Evolutionary conservation across 148 eudicot species (phyloP), one percentile per base, ranked within the genome.

Genomic region (Vaccinium vitisidaea): DNA sequence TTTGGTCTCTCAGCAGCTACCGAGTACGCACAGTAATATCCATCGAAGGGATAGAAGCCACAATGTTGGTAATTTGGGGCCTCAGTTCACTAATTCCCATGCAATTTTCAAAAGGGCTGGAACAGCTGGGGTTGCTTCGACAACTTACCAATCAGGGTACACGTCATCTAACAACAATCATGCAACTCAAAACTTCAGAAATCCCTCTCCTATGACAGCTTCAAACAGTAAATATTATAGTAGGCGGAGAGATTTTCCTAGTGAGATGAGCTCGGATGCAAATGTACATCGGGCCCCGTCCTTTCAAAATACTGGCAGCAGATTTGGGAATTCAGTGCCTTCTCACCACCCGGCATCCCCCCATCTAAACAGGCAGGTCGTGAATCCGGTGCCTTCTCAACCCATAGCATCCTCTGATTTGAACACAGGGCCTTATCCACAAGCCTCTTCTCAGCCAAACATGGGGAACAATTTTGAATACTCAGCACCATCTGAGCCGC

Each of bases 21-120:
- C 63, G 7, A 86, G 69, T 78, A 15, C 86, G 21, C 84, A 77
- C 65, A 84, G 43, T 46, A 83, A 69, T 48, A 77, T 61, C 83
- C 48, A 78, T 61, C 88, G 52, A 71, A 81, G 87, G 59, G 85
- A 77, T 55, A 88, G 89, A 87, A 85, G 82, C 58, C 88, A 77
- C 43, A 85, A 67, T 87, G 77, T 19, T 79, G 63, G 83, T 39
- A 85, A 39, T 32, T 39, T 82, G 69, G 80, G 84, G 75, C 80
- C 86, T 83, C 88, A 80, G 30, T 43, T 80, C 74, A 56, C 15
- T n/a, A 12, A 89, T 21, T 83, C 92, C 6, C 89, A 32, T 83
- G 53, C 86, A 67, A 56, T 59, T 19, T 87, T 91, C 71, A 90
- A 89, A 85, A 90, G 90, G 86, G 16, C 87, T 25, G 87, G 86